phyloP scores from a whole-genome alignment of 352 stramenopile genomes.

The Globisporangium polare region DNA sequence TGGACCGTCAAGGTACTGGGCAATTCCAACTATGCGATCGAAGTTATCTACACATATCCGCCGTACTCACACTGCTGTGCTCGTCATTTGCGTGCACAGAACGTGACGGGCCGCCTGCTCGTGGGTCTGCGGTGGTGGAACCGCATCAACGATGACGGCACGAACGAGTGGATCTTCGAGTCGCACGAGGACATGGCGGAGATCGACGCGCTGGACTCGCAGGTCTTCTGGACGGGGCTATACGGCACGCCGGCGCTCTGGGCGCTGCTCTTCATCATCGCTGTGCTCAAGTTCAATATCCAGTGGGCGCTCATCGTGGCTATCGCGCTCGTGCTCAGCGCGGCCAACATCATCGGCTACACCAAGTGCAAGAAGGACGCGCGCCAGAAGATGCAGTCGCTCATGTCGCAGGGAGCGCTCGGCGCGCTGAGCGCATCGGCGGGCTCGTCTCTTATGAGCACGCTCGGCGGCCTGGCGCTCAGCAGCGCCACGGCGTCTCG shows the following conservation, averaged over 20 bases:
- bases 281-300: slow-evolving; percentile 92
- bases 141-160: slow-evolving; percentile 93
- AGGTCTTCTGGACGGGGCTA: slow-evolving; percentile 95
- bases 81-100: slow-evolving; percentile 27
- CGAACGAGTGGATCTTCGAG: slow-evolving; percentile 97
- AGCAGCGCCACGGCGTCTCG: slow-evolving; percentile 22
- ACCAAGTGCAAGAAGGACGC: slow-evolving; percentile 95
- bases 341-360: slow-evolving; percentile 98
- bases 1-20: slow-evolving; percentile 93
- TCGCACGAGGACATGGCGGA: slow-evolving; percentile 89
- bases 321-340: slow-evolving; percentile 91
- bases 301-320: slow-evolving; percentile 93
- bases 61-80: background rate
- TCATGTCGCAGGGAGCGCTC: slow-evolving; percentile 76
- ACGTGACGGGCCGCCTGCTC: slow-evolving; percentile 83
- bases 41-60: background rate
- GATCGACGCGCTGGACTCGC: slow-evolving; percentile 85
- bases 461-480: slow-evolving; percentile 65
- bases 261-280: slow-evolving; percentile 89
- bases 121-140: slow-evolving; percentile 99
- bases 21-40: background rate
- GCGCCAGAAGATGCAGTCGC: slow-evolving; percentile 77
- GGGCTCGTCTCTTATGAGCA: slow-evolving; percentile 74
- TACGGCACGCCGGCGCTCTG: slow-evolving; percentile 93
- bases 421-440: slow-evolving; percentile 62